Evolutionary conservation across 169 alveolate genomes (phyloP), one percentile per base, ranked within the genome.

Genomic region (Perkinsus olseni): DNA sequence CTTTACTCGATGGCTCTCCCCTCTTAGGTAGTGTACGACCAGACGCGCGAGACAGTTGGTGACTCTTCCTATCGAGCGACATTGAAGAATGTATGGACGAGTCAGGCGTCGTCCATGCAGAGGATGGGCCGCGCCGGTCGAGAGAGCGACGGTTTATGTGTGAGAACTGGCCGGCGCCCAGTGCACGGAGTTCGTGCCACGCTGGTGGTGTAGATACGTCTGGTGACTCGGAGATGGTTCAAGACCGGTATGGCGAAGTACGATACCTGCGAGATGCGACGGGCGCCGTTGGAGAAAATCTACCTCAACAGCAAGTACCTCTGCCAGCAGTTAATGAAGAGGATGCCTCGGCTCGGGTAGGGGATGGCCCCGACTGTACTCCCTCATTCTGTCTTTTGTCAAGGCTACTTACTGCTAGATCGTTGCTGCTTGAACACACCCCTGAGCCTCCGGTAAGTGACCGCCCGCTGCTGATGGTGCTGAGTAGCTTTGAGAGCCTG

Each of bases 211-310:
- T 28, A 94, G 91, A 93, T 95, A 34, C 93, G 96, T 13, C 94
- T 95, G 74, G 94, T 94, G 92, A 74, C 95, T 37, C 93, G 92
- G 39, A 74, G 91, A 90, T 95, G 93, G 93, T 95, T 92, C 74
- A 93, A 94, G 82, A 45, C 40, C 28, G 36, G 82, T 91, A 91
- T 94, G 92, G 94, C 93, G 91, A 94, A 93, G 31, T 95, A 94
- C 90, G 96, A 95, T 51, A 93, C 95, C 0, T 95, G 96, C 0
- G 96, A 95, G 92, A 95, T 95, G 96, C 95, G 93, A 48, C 94
- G 96, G 0, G 96, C 96, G 4, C 96, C 96, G 8, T 94, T 95
- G 45, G 96, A 95, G 93, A 94, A 94, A 74, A 93, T 94, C 50
- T 94, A 94, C 82, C 94, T 94, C 45, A 94, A 94, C 39, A 94